phyloP scores from a whole-genome alignment of 2,329 filamentous ascomycete species.

The Talaromyces sp. region DNA sequence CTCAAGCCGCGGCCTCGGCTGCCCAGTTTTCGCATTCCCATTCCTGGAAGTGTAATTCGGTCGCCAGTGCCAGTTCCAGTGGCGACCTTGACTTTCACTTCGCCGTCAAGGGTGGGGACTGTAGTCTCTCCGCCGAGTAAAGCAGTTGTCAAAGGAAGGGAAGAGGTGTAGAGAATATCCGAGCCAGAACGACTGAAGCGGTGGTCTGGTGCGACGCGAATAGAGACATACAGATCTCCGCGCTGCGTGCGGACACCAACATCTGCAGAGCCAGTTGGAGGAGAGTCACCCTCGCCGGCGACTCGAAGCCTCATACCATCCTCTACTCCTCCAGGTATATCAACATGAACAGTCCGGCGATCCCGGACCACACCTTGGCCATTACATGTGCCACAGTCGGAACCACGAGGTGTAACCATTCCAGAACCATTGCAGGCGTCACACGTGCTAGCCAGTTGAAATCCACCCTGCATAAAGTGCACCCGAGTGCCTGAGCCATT shows the following conservation, averaged over 20 bases:
- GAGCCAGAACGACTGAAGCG: conserved; percentile 84
- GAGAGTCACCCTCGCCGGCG: conserved; percentile 79
- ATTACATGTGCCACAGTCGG: conserved; percentile 71
- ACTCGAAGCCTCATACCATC: conserved; percentile 91
- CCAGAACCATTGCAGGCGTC: conserved; percentile 74
- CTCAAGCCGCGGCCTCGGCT: conserved; percentile 50
- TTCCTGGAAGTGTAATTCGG: conserved; percentile 77
- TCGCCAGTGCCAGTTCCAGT: conserved; percentile 93
- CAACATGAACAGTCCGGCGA: conserved; percentile 74
- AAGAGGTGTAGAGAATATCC: conserved; percentile 88
- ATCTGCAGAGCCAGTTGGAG: conserved; percentile 65
- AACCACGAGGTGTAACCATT: conserved; percentile 67
- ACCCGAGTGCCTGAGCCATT: conserved; percentile 81
- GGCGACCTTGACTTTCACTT: conserved; percentile 83
- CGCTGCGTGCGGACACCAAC: conserved; percentile 60
- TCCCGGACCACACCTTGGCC: conserved; percentile 83
- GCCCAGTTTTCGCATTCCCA: conserved; percentile 87
- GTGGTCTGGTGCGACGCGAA: conserved; percentile 80
- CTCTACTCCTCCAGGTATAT: conserved; percentile 92
- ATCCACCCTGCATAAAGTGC: conserved; percentile 84
- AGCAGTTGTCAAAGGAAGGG: conserved; percentile 87
- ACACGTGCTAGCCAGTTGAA: conserved; percentile 94
- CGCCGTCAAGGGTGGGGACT: conserved; percentile 83
- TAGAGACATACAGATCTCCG: conserved; percentile 87
- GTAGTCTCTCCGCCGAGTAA: conserved; percentile 84